phyloP scores from a whole-genome alignment of 345 rosid species.

The Punica granatum region DNA sequence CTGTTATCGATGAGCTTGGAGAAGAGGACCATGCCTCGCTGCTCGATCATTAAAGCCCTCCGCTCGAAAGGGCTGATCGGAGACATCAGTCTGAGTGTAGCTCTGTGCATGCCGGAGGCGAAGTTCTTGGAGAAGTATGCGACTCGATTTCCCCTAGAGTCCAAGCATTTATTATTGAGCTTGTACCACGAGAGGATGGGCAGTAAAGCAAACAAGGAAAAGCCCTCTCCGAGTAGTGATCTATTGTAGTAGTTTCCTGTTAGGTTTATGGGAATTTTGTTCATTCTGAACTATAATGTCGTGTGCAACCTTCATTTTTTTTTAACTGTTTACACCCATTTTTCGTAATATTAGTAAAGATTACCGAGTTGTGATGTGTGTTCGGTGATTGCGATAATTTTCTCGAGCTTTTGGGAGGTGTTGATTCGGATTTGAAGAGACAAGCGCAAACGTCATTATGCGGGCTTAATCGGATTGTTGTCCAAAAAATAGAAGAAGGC shows the following conservation, averaged over 20 bases:
- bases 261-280: background rate
- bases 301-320: background rate
- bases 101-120: slow-evolving; percentile 11
- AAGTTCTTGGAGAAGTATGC: slow-evolving; percentile 16
- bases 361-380: too few relatives aligned
- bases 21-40: slow-evolving; percentile 28
- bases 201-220: background rate
- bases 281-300: background rate
- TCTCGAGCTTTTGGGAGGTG: too few relatives aligned
- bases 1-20: slow-evolving; percentile 16
- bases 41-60: slow-evolving; percentile 11
- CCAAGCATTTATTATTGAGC: background rate
- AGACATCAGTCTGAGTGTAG: background rate
- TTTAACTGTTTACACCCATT: too few relatives aligned
- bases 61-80: slow-evolving; percentile 16
- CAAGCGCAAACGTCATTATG: too few relatives aligned
- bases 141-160: background rate
- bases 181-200: background rate
- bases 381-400: too few relatives aligned
- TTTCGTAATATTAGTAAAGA: too few relatives aligned
- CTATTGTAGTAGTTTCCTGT: background rate
- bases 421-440: too few relatives aligned
- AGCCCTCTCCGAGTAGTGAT: background rate
- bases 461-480: too few relatives aligned
- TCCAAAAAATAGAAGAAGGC: too few relatives aligned